Conservation (phyloP, 768 basidiomycete genomes). For the Lactarius indigo region DNA sequence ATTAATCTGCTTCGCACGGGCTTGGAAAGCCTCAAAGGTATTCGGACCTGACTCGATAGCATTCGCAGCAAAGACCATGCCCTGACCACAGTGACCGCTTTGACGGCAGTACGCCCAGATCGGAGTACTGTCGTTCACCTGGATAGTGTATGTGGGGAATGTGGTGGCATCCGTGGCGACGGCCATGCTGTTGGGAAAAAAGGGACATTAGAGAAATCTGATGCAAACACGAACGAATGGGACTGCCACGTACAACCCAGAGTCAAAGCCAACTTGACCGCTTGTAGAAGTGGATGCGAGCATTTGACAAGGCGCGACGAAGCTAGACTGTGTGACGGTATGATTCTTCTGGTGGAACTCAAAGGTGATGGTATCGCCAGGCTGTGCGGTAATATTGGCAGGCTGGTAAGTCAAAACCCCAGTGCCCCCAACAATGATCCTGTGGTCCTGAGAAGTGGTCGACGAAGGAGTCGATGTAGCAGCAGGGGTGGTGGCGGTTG, state of each 20-base stretch:
- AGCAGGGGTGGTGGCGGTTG: conserved; percentile 36
- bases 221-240: neutral
- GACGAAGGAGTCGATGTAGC: conserved; percentile 15
- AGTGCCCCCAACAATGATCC: conserved; percentile 32
- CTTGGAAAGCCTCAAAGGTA: conserved; percentile 51
- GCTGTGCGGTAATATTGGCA: conserved; percentile 34
- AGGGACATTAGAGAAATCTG: neutral
- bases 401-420: conserved; percentile 32
- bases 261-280: conserved; percentile 42
- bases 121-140: conserved; percentile 52
- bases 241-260: conserved; percentile 34
- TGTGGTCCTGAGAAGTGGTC: conserved; percentile 32
- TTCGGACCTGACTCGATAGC: conserved; percentile 48
- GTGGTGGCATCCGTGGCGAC: conserved; percentile 42
- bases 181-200: conserved; percentile 37
- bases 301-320: conserved; percentile 35
- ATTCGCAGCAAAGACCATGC: conserved; percentile 62
- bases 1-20: conserved; percentile 43
- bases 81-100: conserved; percentile 46
- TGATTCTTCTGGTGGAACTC: conserved; percentile 41
- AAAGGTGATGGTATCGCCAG: conserved; percentile 41
- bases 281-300: conserved; percentile 43
- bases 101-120: conserved; percentile 58
- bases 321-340: conserved; percentile 38
- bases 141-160: conserved; percentile 51